Conservation (phyloP, 371 early-diverging fungal species). For the Nematocida parisii region DNA sequence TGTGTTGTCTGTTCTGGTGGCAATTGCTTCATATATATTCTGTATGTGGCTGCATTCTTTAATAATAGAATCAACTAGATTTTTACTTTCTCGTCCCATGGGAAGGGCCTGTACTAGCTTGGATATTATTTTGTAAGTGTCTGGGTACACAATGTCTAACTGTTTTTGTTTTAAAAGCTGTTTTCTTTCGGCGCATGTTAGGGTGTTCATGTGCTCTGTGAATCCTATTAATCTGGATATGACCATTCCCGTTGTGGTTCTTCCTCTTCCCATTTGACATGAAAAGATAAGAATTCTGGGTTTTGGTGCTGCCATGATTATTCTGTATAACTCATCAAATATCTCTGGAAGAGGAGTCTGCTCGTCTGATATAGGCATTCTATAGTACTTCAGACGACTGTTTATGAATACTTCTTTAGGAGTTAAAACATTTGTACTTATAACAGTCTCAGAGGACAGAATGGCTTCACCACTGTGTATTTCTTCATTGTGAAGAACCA, state of each 20-base stretch:
- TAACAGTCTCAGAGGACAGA: constrained; percentile 4
- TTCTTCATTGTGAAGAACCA: constrained; percentile 73
- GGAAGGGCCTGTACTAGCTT: constrained; percentile 74
- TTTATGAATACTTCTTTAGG: constrained; percentile 54
- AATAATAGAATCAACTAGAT: constrained; percentile 74
- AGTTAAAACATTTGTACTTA: constrained; percentile 26
- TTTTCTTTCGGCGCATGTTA: constrained; percentile 70
- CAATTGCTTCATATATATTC: constrained; percentile 71
- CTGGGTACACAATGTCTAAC: constrained; percentile 70
- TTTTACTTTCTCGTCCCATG: constrained; percentile 74
- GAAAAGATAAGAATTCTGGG: constrained; percentile 73
- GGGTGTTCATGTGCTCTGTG: constrained; percentile 15
- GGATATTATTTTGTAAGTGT: constrained; percentile 74
- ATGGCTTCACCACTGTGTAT: constrained; percentile 73
- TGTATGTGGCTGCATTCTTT: constrained; percentile 76
- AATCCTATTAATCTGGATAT: constrained; percentile 69
- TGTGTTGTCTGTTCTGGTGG: neutral
- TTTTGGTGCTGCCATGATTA: constrained; percentile 69
- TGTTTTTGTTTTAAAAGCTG: constrained; percentile 62
- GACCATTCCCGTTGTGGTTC: constrained; percentile 77
- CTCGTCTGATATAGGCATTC: constrained; percentile 77
- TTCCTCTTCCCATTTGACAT: constrained; percentile 79
- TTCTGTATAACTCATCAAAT: constrained; percentile 73
- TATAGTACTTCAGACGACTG: constrained; percentile 71
- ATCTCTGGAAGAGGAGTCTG: constrained; percentile 77